Percentiles rank a stretch among this genome's conserved stretches.
phyloP scores from a whole-genome alignment of 768 basidiomycete species.

The Naganishia antarctica region DNA sequence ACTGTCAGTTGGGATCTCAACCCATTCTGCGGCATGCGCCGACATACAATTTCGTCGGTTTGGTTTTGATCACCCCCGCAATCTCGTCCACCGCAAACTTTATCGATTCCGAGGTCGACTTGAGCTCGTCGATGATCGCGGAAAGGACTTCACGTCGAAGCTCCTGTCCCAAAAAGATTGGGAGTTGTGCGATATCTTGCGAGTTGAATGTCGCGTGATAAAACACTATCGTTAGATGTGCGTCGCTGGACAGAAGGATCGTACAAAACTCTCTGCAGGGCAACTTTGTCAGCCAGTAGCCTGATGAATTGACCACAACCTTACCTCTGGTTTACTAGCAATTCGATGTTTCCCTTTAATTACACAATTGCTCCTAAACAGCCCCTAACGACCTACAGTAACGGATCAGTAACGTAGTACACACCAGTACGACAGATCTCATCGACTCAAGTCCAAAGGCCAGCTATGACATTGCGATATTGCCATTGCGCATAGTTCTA shows the following conservation, averaged over 20 bases:
- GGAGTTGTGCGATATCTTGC: slow-evolving; percentile 28
- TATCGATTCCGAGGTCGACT: not conserved
- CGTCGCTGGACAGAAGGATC: slow-evolving; percentile 16
- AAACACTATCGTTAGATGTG: slow-evolving; percentile 19
- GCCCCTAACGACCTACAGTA: too few species aligned
- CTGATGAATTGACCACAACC: not conserved
- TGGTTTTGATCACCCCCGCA: slow-evolving; percentile 14
- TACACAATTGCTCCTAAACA: too few species aligned
- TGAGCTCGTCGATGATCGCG: not conserved
- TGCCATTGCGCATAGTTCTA: too few species aligned
- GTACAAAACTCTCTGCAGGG: slow-evolving; percentile 19
- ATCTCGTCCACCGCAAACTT: slow-evolving; percentile 4
- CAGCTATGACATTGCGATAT: too few species aligned
- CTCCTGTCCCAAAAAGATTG: slow-evolving; percentile 12
- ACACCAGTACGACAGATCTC: too few species aligned
- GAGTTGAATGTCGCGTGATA: slow-evolving; percentile 17
- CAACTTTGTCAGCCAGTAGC: not conserved
- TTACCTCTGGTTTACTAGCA: slow-evolving; percentile 21
- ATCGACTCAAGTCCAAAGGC: too few species aligned
- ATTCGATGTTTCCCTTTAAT: slow-evolving; percentile 24
- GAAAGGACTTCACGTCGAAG: not conserved
- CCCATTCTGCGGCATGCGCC: too few species aligned
- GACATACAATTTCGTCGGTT: slow-evolving; percentile 11
- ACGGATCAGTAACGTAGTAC: too few species aligned
- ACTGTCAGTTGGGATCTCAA: not conserved